These are phyloP conservation scores for Fusarium floridanum DNA, from an alignment of 2,329 filamentous ascomycete species.

Conservation along the genomic window DNA sequence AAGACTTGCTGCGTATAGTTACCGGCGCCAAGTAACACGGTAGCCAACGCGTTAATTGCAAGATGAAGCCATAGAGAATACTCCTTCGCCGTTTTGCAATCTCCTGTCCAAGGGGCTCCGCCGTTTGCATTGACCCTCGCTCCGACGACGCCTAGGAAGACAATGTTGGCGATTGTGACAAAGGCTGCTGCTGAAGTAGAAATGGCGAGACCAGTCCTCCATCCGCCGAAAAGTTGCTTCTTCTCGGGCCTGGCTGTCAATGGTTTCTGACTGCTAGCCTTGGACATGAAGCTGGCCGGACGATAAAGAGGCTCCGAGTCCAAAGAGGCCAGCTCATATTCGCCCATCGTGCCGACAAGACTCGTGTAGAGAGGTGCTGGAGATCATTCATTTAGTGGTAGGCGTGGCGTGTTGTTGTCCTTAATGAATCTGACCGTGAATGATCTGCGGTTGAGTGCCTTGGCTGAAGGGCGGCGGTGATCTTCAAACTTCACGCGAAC, in stretches of 20 bases:
- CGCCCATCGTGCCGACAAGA: not conserved
- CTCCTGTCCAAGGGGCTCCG: not conserved
- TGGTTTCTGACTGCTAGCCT: not conserved
- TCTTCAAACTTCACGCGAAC: not conserved
- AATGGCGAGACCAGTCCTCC: not conserved
- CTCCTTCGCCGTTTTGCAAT: not conserved
- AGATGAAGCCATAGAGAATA: not conserved
- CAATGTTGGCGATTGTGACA: not conserved
- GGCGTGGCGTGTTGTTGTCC: not conserved
- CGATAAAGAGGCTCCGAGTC: not conserved
- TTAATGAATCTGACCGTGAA: not conserved
- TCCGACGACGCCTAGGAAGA: not conserved
- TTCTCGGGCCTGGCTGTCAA: not conserved
- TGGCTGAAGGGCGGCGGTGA: not conserved
- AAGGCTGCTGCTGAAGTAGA: not conserved
- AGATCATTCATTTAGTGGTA: not conserved
- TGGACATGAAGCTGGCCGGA: not conserved
- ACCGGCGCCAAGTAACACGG: not conserved
- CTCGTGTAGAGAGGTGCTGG: not conserved
- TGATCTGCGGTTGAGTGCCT: not conserved
- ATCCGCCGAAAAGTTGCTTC: not conserved
- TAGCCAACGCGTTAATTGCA: not conserved
- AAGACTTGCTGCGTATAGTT: conserved; percentile 2
- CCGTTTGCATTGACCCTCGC: not conserved
- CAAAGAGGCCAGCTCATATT: not conserved